Percentiles rank a stretch among this genome's conserved stretches.
phyloP scores from a whole-genome alignment of 1,139 yeast genomes.

The Magnusiomyces suaveolens region DNA sequence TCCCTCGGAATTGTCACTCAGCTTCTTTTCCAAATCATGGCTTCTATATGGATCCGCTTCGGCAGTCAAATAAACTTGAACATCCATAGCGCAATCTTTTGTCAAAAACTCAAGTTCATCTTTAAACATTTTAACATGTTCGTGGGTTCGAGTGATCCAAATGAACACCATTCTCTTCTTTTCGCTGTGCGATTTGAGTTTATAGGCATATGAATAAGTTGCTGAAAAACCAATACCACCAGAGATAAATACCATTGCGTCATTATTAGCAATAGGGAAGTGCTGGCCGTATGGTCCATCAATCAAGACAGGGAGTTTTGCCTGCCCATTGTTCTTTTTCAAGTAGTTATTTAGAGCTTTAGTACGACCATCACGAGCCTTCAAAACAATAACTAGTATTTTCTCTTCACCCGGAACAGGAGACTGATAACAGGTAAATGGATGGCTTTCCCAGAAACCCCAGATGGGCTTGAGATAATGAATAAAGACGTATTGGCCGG shows the following conservation, averaged over 20 bases:
- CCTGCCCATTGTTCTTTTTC: conserved; percentile 11
- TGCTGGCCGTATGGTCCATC: conserved; percentile 53
- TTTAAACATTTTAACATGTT: conserved; percentile 43
- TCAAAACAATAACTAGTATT: conserved; percentile 28
- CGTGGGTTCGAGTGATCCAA: conserved; percentile 46
- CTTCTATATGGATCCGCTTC: background rate
- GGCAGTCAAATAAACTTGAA: conserved; percentile 27
- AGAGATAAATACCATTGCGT: conserved; percentile 42
- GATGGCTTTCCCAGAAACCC: conserved; percentile 52
- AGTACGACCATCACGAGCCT: conserved; percentile 30
- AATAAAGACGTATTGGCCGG: conserved; percentile 53
- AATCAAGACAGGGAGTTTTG: conserved; percentile 31
- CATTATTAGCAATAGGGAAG: conserved; percentile 42
- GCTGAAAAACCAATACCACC: conserved; percentile 69
- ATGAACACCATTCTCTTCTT: conserved; percentile 35
- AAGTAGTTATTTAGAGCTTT: conserved; percentile 19
- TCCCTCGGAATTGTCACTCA: background rate
- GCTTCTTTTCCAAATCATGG: background rate
- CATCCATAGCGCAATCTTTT: conserved; percentile 27
- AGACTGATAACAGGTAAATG: conserved; percentile 45
- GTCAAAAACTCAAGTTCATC: conserved; percentile 38
- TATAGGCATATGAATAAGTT: conserved; percentile 24
- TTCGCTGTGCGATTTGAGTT: conserved; percentile 14
- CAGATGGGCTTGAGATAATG: conserved; percentile 47
- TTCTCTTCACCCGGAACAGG: conserved; percentile 20